These are phyloP conservation scores for Phytopythium cucurbitacearum DNA, from an alignment of 352 stramenopile species.

Conservation along the genomic window DNA sequence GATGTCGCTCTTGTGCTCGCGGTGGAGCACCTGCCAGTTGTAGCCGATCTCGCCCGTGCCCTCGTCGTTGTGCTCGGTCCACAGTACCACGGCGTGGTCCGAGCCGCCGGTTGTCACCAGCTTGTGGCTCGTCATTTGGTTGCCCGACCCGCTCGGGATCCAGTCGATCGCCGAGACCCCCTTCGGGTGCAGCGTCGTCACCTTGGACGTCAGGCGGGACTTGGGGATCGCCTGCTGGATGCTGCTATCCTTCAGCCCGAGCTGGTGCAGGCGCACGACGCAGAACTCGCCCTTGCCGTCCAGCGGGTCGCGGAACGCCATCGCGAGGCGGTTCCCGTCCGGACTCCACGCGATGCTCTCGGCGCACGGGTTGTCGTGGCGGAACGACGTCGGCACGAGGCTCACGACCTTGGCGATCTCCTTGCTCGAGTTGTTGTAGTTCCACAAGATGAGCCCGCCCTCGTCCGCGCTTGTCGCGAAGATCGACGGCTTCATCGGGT, in stretches of 20 bases:
- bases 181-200: constrained; percentile 51
- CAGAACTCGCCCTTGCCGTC: constrained; percentile 66
- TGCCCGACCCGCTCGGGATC: constrained; percentile 49
- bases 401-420: constrained; percentile 57
- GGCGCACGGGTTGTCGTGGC: constrained; percentile 51
- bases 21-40: constrained; percentile 68
- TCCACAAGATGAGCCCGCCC: constrained; percentile 76
- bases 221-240: constrained; percentile 40
- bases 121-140: constrained; percentile 33
- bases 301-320: constrained; percentile 74
- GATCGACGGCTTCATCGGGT: constrained; percentile 63
- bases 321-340: constrained; percentile 64
- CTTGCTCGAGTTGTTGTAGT: constrained; percentile 58
- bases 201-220: constrained; percentile 53
- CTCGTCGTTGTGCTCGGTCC: constrained; percentile 53
- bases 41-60: constrained; percentile 29
- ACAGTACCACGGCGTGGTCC: constrained; percentile 73
- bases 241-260: constrained; percentile 42
- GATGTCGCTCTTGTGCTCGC: constrained; percentile 74
- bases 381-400: constrained; percentile 57
- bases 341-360: constrained; percentile 77
- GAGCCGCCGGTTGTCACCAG: constrained; percentile 67
- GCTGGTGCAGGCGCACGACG: constrained; percentile 63
- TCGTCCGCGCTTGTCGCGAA: constrained; percentile 80
- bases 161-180: constrained; percentile 71